Evolutionary conservation across 2,329 filamentous ascomycete species (phyloP), one percentile per base, ranked within the genome.

Genomic region (Cytospora piceicola): DNA sequence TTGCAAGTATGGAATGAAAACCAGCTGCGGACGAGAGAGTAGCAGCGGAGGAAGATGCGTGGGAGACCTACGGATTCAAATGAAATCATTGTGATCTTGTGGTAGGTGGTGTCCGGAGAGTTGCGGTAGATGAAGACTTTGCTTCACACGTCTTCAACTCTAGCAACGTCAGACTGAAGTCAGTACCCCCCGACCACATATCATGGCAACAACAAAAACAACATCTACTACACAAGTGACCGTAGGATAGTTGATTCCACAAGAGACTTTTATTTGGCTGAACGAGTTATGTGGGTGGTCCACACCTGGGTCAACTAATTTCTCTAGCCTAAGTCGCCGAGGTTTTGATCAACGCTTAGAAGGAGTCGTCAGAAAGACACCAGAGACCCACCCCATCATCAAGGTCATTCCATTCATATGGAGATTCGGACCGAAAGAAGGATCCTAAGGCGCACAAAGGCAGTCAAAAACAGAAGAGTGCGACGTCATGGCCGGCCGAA

Each of bases 291-390:
- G 36, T 52, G 46, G 9, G 20, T 30, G 30, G 17, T 11, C 22
- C 24, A 36, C 22, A 30, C 15, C 32, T 46, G 58, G 58, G 30
- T 58, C 15, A 32, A 57, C 27, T 46, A 15, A 52, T 63, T 22
- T 62, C 22, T 42, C 22, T 24, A 58, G 58, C 36, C 32, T 15
- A 29, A 30, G 30, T 17, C 58, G 36, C 55, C 52, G 39, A 17
- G 39, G 39, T 27, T 58, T 32, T 32, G 39, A 29, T 39, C 15
- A 51, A n/a, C 34, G 12, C 22, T 17, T 22, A n/a, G 15, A 65
- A 67, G 55, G 54, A 39, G 17, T 36, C 22, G 22, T 27, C 36
- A 61, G 54, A 65, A 64, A 61, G 20, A 14, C 22, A 49, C 46
- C 58, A 59, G 61, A 61, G 34, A 32, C 52, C 46, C 57, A 61